Percentiles rank a stretch among this genome's conserved stretches.
These are phyloP conservation scores for Penicillium cinerascens DNA, from an alignment of 495 filamentous ascomycete species.

Conservation along the genomic window DNA sequence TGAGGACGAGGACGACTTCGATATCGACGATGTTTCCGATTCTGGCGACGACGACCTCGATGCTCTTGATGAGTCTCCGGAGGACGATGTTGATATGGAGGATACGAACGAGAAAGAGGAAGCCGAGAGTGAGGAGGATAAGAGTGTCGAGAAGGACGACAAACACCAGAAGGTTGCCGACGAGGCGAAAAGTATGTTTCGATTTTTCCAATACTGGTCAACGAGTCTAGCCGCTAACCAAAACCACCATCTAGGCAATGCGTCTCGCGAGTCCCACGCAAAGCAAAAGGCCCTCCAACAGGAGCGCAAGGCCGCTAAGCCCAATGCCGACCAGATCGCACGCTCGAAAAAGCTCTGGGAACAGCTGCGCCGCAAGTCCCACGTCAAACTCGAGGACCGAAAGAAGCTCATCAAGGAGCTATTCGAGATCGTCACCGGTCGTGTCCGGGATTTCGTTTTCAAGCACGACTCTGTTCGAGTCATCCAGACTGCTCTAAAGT, in stretches of 20 bases:
- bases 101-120: slow-evolving; percentile 29
- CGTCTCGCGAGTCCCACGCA: slow-evolving; percentile 79
- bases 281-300: slow-evolving; percentile 86
- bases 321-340: slow-evolving; percentile 82
- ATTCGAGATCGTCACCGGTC: slow-evolving; percentile 83
- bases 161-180: slow-evolving; percentile 11
- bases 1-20: slow-evolving; percentile 35
- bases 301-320: slow-evolving; percentile 89
- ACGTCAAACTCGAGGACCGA: slow-evolving; percentile 80
- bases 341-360: slow-evolving; percentile 97
- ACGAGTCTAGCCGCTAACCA: slow-evolving; percentile 7
- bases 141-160: slow-evolving; percentile 13
- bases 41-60: slow-evolving; percentile 37
- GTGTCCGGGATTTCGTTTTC: slow-evolving; percentile 91
- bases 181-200: slow-evolving; percentile 31
- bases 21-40: slow-evolving; percentile 42
- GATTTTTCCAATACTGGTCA: background rate
- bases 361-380: slow-evolving; percentile 82
- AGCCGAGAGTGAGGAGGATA: slow-evolving; percentile 18
- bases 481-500: slow-evolving; percentile 94
- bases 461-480: slow-evolving; percentile 97
- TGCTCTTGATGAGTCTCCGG: slow-evolving; percentile 24
- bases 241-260: slow-evolving; percentile 15
- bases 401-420: slow-evolving; percentile 83
- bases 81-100: slow-evolving; percentile 38